Conservation (phyloP, 129 eudicot species). For the Artemisia argyi region DNA sequence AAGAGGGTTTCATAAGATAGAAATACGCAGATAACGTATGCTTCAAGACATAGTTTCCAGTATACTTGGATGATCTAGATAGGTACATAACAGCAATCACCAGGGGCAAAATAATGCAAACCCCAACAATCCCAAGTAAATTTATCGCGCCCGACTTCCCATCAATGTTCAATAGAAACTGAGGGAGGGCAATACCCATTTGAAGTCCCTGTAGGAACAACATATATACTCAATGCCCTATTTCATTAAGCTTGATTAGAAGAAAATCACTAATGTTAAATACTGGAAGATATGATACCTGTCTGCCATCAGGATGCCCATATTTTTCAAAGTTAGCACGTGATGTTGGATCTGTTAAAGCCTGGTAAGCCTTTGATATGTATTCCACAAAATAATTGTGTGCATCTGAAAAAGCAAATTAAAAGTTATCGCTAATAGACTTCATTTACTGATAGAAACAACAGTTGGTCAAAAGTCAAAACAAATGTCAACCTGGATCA, state of each 20-base stretch:
- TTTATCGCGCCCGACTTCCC: conserved; percentile 89
- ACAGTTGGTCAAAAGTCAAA: conserved; percentile 15
- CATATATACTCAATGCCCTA: background rate
- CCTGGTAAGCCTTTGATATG: conserved; percentile 95
- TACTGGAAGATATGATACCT: conserved; percentile 47
- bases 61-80: conserved; percentile 85
- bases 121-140: conserved; percentile 91
- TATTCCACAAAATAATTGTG: conserved; percentile 84
- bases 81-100: conserved; percentile 85
- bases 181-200: conserved; percentile 98
- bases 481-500: conserved; percentile 81
- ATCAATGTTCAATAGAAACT: conserved; percentile 78
- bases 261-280: conserved; percentile 2
- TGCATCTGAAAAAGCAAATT: conserved; percentile 59
- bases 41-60: conserved; percentile 96
- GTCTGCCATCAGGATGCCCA: conserved; percentile 99
- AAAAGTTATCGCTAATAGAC: conserved; percentile 20
- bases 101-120: conserved; percentile 82
- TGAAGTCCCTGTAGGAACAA: conserved; percentile 72
- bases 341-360: conserved; percentile 85
- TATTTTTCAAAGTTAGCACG: conserved; percentile 95
- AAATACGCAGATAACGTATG: conserved; percentile 85
- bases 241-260: background rate
- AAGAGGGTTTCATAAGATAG: conserved; percentile 88
- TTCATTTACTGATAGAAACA: background rate